Evolutionary conservation across 2,329 filamentous ascomycete genomes (phyloP), one percentile per base, ranked within the genome.

Genomic region (Beauveria caledonica): DNA sequence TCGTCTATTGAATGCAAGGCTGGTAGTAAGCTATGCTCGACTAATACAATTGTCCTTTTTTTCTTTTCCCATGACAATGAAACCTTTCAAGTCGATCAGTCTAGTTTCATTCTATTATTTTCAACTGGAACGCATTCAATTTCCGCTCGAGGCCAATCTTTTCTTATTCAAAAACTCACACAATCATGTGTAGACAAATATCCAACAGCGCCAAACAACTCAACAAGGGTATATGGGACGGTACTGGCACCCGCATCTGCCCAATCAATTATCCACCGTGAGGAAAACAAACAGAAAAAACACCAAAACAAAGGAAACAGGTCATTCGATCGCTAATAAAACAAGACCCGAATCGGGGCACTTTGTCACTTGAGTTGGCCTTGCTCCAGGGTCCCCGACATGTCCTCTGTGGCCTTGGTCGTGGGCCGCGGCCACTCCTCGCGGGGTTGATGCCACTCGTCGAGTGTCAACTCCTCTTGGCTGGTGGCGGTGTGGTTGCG

Each of bases 391-490:
- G 29, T 29, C 5, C 19, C 10, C 29, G 29, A 2, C 29, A 13
- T 51, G 11, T 36, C 29, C 10, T 39, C 50, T 7, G 50, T 21
- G 1, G 33, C 29, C 19, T 52, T 39, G 25, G 40, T 11, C 42
- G 5, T 21, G 7, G 29, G 29, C 39, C 29, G 44, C 11, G 52
- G 33, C 53, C 53, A 53, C 3, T 45, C 39, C 17, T 58, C 29
- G n/a, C 29, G 60, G 13, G 13, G 54, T 3, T 44, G 36, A 39
- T 60, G 46, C 60, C 49, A 60, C 51, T 62, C 60, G n/a, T 25
- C 56, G 15, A 55, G 42, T 29, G 60, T 62, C 36, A 62, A 25
- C 27, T 59, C 60, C 51, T 62, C 60, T 21, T 62, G 60, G 27
- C 60, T 62, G 9, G 60, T 36, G 17, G 45, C 36, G 36, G 21